phyloP scores from a whole-genome alignment of 306 rosid species.

The Cicer judaicum region DNA sequence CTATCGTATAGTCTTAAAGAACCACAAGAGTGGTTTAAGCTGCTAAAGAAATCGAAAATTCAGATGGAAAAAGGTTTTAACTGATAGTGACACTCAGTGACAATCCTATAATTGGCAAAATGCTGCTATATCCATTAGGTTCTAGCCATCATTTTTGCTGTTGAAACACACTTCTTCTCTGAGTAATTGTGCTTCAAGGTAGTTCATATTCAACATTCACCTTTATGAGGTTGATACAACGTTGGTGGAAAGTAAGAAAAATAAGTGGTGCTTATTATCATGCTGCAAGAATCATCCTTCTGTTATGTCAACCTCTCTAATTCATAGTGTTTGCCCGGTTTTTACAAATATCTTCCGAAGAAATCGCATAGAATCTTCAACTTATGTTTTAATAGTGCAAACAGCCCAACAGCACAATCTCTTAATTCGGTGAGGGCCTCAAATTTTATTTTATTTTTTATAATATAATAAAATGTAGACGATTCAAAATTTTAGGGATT shows the following conservation, averaged over 20 bases:
- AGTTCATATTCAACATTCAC: slow-evolving; percentile 23
- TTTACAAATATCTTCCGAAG: slow-evolving; percentile 77
- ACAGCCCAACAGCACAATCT: too few relatives aligned
- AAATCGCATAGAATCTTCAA: slow-evolving; percentile 60
- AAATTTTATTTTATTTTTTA: slow-evolving; percentile 49
- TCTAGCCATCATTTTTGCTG: slow-evolving; percentile 62
- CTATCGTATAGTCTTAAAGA: slow-evolving; percentile 54
- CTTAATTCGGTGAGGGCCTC: slow-evolving; percentile 74
- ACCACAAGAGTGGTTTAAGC: slow-evolving; percentile 75
- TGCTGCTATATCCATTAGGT: slow-evolving; percentile 71
- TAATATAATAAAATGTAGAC: too few relatives aligned
- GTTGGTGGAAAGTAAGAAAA: slow-evolving; percentile 15
- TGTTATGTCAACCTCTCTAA: slow-evolving; percentile 72
- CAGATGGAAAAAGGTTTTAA: slow-evolving; percentile 68
- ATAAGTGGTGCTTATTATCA: slow-evolving; percentile 26
- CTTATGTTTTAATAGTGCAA: slow-evolving; percentile 58
- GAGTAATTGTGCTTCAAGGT: slow-evolving; percentile 78
- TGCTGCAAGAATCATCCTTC: slow-evolving; percentile 84
- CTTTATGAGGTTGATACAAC: slow-evolving; percentile 5
- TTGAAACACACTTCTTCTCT: slow-evolving; percentile 65
- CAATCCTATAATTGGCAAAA: slow-evolving; percentile 57
- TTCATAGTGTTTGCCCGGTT: slow-evolving; percentile 85
- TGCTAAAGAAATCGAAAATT: slow-evolving; percentile 74
- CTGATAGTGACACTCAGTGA: slow-evolving; percentile 51
- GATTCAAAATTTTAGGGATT: too few relatives aligned